Percentiles rank a stretch among this genome's conserved stretches.
Conservation (phyloP, 352 stramenopile genomes). For the Phytophthora uliginosa region DNA sequence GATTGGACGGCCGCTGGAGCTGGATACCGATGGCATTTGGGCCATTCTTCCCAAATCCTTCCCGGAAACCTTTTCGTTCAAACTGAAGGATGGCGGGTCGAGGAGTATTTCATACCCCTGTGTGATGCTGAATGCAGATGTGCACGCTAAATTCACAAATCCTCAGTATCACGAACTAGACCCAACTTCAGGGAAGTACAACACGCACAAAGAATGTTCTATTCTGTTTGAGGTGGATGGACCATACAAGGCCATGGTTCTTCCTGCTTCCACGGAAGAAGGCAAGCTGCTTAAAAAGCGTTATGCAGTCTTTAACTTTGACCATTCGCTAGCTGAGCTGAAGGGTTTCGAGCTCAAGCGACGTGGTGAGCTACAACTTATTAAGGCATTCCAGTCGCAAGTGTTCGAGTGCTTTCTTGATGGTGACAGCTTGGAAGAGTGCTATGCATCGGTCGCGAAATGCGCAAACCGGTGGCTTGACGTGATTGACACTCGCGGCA, state of each 20-base stretch:
- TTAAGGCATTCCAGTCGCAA: conserved; percentile 99
- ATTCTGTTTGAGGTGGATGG: conserved; percentile 99
- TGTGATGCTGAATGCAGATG: conserved; percentile 99
- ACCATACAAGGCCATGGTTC: conserved; percentile 98
- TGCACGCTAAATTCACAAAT: conserved; percentile 99
- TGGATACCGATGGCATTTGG: conserved; percentile 99
- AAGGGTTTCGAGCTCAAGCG: conserved; percentile 99
- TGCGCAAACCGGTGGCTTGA: conserved; percentile 99
- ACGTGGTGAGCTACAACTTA: conserved; percentile 98
- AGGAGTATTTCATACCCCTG: conserved; percentile 98
- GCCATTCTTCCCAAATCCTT: conserved; percentile 99
- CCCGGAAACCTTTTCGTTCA: conserved; percentile 98
- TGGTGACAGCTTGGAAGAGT: conserved; percentile 94
- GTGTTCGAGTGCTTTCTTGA: conserved; percentile 99
- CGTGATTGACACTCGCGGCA: conserved; percentile 97
- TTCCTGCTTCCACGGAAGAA: conserved; percentile 99
- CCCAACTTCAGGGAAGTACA: conserved; percentile 84
- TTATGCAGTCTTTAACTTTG: conserved; percentile 92
- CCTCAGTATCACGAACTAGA: conserved; percentile 94
- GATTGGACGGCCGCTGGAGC: conserved; percentile 97
- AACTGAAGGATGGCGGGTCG: conserved; percentile 64
- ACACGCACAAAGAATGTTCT: conserved; percentile 96
- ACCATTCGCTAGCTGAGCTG: conserved; percentile 80
- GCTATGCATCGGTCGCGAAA: conserved; percentile 97
- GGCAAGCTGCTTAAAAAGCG: conserved; percentile 99